phyloP scores from a whole-genome alignment of 371 early-diverging fungal genomes.

The Mortierella sp. region DNA sequence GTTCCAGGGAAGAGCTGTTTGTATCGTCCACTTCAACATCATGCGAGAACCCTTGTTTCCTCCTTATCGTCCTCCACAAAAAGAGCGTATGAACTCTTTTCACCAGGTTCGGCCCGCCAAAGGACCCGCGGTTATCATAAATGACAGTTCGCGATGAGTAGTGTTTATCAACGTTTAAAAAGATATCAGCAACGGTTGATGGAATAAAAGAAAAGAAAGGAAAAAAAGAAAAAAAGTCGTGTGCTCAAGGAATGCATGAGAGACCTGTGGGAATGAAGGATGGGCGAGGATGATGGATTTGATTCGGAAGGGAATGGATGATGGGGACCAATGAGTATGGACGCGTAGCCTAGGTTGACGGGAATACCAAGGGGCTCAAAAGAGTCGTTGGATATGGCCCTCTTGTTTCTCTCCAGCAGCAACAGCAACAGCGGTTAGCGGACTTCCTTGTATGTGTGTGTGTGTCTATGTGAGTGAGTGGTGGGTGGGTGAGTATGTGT shows the following conservation, averaged over 20 bases:
- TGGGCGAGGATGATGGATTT: slow-evolving; percentile 1
- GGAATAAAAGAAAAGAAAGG: background rate
- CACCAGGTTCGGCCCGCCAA: no score
- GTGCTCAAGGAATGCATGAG: background rate
- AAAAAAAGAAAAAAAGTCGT: background rate
- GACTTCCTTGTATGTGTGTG: background rate
- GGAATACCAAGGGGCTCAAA: background rate
- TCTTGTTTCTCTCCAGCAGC: background rate
- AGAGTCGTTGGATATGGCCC: background rate
- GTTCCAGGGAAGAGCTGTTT: no score
- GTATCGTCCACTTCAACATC: no score
- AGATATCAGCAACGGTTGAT: no score
- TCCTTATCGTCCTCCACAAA: no score
- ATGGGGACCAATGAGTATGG: background rate
- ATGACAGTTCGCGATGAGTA: background rate
- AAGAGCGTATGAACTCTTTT: no score
- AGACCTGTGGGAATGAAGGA: background rate
- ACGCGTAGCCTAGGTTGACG: slow-evolving; percentile 8
- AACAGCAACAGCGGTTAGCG: background rate
- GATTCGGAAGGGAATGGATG: no score
- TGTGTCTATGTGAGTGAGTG: background rate
- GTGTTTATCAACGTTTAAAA: background rate
- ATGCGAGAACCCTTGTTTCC: no score
- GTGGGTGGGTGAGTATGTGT: background rate
- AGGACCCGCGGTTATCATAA: no score